Evolutionary conservation across 129 eudicot species (phyloP).

Genomic region (Helichrysum umbraculigerum): DNA sequence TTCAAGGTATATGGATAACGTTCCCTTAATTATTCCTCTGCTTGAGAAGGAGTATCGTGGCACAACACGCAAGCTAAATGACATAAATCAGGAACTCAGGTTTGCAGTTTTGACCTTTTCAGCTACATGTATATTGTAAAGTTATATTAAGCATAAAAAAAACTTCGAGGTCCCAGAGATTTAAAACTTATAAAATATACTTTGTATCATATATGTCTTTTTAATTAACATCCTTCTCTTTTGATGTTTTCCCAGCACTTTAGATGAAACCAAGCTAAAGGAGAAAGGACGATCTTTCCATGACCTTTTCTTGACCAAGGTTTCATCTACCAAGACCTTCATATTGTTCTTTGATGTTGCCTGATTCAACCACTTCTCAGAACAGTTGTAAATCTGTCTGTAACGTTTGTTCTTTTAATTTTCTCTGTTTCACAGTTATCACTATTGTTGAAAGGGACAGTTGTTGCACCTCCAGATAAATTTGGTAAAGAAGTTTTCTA

Average conservation of each 20-base stretch:
- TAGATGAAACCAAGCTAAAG: slow-evolving; percentile 83
- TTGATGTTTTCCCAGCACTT: slow-evolving; percentile 44
- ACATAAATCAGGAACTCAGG: slow-evolving; percentile 90
- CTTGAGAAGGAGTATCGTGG: slow-evolving; percentile 86
- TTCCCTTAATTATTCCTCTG: slow-evolving; percentile 94
- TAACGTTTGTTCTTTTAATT: slow-evolving; percentile 6
- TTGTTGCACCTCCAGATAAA: slow-evolving; percentile 97
- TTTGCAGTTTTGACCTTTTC: slow-evolving; percentile 31
- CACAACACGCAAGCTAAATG: slow-evolving; percentile 69
- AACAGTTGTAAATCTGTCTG: background rate
- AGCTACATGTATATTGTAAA: background rate
- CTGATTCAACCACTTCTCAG: background rate
- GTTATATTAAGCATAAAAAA: no score
- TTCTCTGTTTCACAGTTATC: slow-evolving; percentile 55
- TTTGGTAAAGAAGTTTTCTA: slow-evolving; percentile 52
- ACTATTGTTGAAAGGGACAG: slow-evolving; percentile 81
- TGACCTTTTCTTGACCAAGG: slow-evolving; percentile 92
- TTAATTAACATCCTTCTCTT: slow-evolving; percentile 14
- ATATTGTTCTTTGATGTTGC: slow-evolving; percentile 9
- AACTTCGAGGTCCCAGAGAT: background rate
- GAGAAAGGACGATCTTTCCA: slow-evolving; percentile 94
- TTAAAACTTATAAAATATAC: background rate
- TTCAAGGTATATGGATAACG: slow-evolving; percentile 81
- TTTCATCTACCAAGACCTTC: slow-evolving; percentile 28
- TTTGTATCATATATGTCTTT: slow-evolving; percentile 13